phyloP scores from a whole-genome alignment of 176 grass and related monocot genomes.

The Saccharum officinarum region DNA sequence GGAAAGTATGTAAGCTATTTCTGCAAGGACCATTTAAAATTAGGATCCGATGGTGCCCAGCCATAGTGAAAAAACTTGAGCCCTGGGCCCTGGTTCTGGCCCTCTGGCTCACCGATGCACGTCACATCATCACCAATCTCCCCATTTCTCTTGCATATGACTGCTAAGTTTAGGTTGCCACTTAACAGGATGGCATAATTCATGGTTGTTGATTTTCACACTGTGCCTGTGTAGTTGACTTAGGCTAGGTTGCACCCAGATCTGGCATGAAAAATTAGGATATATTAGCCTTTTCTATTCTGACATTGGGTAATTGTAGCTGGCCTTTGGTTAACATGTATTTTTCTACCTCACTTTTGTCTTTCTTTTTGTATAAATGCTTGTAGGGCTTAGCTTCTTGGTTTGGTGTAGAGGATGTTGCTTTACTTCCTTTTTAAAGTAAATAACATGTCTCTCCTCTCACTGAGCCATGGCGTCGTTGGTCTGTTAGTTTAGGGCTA shows the following conservation, averaged over 20 bases:
- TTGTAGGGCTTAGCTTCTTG: background rate
- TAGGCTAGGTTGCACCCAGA: background rate
- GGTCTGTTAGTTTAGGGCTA: background rate
- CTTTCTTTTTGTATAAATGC: background rate
- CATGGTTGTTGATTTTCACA: constrained; percentile 14
- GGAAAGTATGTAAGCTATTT: constrained; percentile 1
- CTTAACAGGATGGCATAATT: background rate
- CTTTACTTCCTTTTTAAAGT: background rate
- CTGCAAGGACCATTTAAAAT: background rate
- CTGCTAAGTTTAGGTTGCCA: constrained; percentile 1
- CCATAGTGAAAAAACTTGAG: background rate
- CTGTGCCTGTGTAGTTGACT: background rate
- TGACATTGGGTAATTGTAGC: background rate
- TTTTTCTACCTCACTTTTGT: background rate
- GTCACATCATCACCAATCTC: background rate
- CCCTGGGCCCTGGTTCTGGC: background rate
- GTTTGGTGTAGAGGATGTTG: background rate
- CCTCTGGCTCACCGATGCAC: background rate
- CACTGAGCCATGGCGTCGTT: background rate
- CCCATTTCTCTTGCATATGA: background rate
- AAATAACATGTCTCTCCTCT: background rate
- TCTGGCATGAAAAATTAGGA: background rate
- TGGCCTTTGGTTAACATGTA: background rate
- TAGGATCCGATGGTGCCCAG: background rate
- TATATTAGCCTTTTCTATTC: background rate